These are phyloP conservation scores for Wickerhamomyces sydowiorum DNA, from an alignment of 805 yeast species.

Conservation along the genomic window DNA sequence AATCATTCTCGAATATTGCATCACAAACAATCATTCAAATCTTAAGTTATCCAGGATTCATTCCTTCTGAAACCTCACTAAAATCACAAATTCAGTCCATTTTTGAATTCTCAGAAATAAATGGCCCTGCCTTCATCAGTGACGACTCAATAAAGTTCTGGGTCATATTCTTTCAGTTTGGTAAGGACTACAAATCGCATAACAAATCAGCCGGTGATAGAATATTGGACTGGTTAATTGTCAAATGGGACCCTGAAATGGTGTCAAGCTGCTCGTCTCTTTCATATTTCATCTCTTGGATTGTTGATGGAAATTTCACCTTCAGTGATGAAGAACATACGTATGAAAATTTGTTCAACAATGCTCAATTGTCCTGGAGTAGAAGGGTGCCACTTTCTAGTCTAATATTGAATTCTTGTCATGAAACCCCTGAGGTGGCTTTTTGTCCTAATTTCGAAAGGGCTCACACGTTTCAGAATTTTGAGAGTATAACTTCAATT, in stretches of 20 bases:
- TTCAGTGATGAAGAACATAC: not conserved
- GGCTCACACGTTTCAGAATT: too few relatives aligned
- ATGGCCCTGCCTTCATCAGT: slow-evolving; percentile 50
- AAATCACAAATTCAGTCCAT: slow-evolving; percentile 42
- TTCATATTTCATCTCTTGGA: slow-evolving; percentile 38
- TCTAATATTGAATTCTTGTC: slow-evolving; percentile 5
- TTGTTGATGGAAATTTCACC: slow-evolving; percentile 23
- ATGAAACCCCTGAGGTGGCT: not conserved
- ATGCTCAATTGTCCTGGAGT: slow-evolving; percentile 7
- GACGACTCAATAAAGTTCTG: slow-evolving; percentile 49
- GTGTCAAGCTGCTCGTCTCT: slow-evolving; percentile 14
- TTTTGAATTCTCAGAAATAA: slow-evolving; percentile 48
- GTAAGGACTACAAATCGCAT: slow-evolving; percentile 28
- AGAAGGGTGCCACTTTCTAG: slow-evolving; percentile 1
- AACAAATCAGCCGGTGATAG: slow-evolving; percentile 25
- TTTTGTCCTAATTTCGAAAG: not conserved
- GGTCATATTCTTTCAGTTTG: slow-evolving; percentile 35
- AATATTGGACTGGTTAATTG: slow-evolving; percentile 45
- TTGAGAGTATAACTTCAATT: not conserved
- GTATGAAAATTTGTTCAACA: slow-evolving; percentile 6
- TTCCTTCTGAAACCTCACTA: slow-evolving; percentile 32
- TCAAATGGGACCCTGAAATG: slow-evolving; percentile 33
- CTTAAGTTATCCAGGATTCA: slow-evolving; percentile 8
- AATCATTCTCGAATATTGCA: slow-evolving; percentile 16
- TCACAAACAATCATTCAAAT: slow-evolving; percentile 19